Base-by-base conservation (phyloP, 140 eudicot genomes). In the Stevia rebaudiana region DNA sequence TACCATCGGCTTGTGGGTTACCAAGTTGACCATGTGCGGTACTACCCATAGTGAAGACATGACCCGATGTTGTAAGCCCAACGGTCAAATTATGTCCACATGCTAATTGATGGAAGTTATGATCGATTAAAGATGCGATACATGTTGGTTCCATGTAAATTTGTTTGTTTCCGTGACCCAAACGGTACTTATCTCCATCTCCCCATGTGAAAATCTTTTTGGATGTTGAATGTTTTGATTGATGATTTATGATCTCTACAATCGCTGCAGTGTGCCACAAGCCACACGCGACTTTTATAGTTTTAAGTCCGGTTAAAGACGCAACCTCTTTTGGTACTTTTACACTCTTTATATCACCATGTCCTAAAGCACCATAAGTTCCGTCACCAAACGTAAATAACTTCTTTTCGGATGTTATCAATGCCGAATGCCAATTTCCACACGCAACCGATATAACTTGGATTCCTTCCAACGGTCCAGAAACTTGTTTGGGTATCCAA, bases 231-330 rank as follows among this genome's bases (percentile, higher is more conserved):
- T 67, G 75, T 48, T 76, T 11, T 15, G 77, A 53, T 5, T 76
- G 50, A 11, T 73, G 83, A 73, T 48, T 84, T 44, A 71, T 35
- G 12, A 80, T 71, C 42, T 90, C 97, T 19, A 90, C 80, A 15
- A 90, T 84, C 10, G 95, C 97, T 28, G 97, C 95, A 37, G 97
- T 84, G 57, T 90, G 97, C 97, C 97, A 90, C 9, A 84, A 61
- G 6, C 97, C 97, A 67, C 97, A 90, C 0, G 94, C 85, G 65
- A 90, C 85, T 56, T 86, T 86, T 21, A 84, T 46, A 40, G 94
- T 74, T 63, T 82, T 87, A 1, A 78, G 59, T 44, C 84, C 89
- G 39, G 39, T 69, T 57, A 90, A 61, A n/a, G 81, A 75, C n/a
- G 68, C 70, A 56, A 90, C 86, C 78, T 82, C 90, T 66, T 75